These are phyloP conservation scores for Esteya vermicola DNA, from an alignment of 2,329 filamentous ascomycete genomes.

Conservation along the genomic window DNA sequence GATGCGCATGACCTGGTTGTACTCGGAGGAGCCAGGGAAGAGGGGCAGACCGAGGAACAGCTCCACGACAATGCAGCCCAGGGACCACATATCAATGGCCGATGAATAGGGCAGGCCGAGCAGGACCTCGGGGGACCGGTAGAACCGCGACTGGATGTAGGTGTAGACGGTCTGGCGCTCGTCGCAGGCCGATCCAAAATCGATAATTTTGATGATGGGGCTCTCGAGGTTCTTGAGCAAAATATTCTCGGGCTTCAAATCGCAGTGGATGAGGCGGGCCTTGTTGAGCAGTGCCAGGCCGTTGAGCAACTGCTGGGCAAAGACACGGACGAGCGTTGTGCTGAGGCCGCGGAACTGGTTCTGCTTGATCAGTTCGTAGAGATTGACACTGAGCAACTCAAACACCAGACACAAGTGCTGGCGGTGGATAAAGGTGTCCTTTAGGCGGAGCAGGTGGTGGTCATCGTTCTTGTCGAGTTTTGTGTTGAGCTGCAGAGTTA, in stretches of 20 bases:
- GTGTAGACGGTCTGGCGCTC: conserved; percentile 98
- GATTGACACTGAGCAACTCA: conserved; percentile 88
- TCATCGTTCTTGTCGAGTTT: conserved; percentile 99
- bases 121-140: conserved; percentile 89
- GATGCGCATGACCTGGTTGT: conserved; percentile 94
- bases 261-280: conserved; percentile 91
- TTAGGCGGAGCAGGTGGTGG: conserved; percentile 83
- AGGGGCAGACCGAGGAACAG: conserved; percentile 87
- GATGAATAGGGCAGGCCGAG: conserved; percentile 95
- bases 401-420: conserved; percentile 96
- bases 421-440: conserved; percentile 95
- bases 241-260: conserved; percentile 97
- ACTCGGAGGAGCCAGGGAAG: conserved; percentile 95
- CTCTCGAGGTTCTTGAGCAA: conserved; percentile 95
- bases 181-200: conserved; percentile 96
- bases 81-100: conserved; percentile 98
- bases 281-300: conserved; percentile 88
- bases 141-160: conserved; percentile 97
- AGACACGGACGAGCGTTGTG: conserved; percentile 91
- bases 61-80: conserved; percentile 96
- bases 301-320: conserved; percentile 91
- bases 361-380: conserved; percentile 98
- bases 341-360: conserved; percentile 97
- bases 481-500: conserved; percentile 63
- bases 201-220: conserved; percentile 99